phyloP scores from a whole-genome alignment of 2,329 filamentous ascomycete genomes.

The Endoconidiophora laricicola region DNA sequence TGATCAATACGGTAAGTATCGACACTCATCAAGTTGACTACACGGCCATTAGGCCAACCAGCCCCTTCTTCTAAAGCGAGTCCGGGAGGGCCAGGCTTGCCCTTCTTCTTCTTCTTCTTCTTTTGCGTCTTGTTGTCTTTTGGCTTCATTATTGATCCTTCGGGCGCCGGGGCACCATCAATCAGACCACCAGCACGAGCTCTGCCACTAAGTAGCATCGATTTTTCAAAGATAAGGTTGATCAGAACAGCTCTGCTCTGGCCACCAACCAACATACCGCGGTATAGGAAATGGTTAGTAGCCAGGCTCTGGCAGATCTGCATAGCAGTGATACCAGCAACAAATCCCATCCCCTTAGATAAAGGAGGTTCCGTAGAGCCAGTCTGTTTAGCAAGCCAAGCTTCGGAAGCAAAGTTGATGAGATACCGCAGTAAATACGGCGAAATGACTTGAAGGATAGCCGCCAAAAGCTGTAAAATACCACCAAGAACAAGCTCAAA shows the following conservation, averaged over 20 bases:
- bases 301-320: conserved; percentile 66
- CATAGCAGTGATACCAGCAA: conserved; percentile 72
- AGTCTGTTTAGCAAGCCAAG: conserved; percentile 46
- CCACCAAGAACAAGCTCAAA: conserved; percentile 75
- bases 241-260: conserved; percentile 70
- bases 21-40: conserved; percentile 87
- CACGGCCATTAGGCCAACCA: conserved; percentile 84
- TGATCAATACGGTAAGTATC: conserved; percentile 88
- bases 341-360: conserved; percentile 62
- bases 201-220: conserved; percentile 72
- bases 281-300: conserved; percentile 83
- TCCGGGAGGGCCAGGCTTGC: conserved; percentile 25
- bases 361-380: conserved; percentile 46
- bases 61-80: conserved; percentile 44
- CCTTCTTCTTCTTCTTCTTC: conserved; percentile 25
- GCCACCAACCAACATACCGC: conserved; percentile 81
- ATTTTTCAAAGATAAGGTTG: conserved; percentile 77
- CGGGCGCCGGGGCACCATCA: conserved; percentile 20
- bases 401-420: conserved; percentile 68
- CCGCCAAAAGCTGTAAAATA: conserved; percentile 55
- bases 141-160: conserved; percentile 27
- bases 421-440: conserved; percentile 76
- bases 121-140: conserved; percentile 22
- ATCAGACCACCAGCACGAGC: conserved; percentile 64
- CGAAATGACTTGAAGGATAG: conserved; percentile 61